phyloP scores from a whole-genome alignment of 257 asterid genomes.

The Lithospermum erythrorhizon region DNA sequence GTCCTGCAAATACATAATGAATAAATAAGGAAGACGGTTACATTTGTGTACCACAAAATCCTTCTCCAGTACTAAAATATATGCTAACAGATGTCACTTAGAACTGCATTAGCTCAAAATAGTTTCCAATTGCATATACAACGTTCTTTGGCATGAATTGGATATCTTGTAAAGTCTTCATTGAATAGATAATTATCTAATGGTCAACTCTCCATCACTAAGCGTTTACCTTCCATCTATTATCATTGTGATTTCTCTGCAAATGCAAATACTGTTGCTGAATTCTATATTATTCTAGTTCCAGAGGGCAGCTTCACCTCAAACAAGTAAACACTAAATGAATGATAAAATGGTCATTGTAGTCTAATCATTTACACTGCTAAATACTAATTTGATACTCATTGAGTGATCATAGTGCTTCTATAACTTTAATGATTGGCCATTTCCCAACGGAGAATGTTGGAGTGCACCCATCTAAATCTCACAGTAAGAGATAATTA shows the following conservation, averaged over 20 bases:
- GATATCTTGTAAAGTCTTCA: too few species aligned
- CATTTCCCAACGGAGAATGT: neutral
- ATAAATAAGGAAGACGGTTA: neutral
- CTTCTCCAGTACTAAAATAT: too few species aligned
- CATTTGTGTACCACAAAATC: neutral
- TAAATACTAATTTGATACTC: neutral
- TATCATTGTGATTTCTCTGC: too few species aligned
- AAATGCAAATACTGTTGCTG: too few species aligned
- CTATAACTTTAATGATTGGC: neutral
- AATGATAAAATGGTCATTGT: neutral
- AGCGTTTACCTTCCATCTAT: too few species aligned
- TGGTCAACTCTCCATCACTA: too few species aligned
- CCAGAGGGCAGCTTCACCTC: neutral
- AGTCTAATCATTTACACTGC: neutral
- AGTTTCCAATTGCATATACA: too few species aligned
- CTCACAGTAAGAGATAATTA: neutral
- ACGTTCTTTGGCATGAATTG: too few species aligned
- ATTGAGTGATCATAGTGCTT: neutral
- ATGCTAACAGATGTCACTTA: too few species aligned
- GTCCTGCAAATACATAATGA: neutral
- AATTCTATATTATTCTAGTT: too few species aligned
- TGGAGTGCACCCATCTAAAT: neutral
- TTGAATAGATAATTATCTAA: too few species aligned
- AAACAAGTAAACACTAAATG: neutral
- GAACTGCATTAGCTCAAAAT: too few species aligned